Evolutionary conservation across 176 grass and related monocot genomes (phyloP), one percentile per base, ranked within the genome.

Genomic region (Cenchrus purpureus): DNA sequence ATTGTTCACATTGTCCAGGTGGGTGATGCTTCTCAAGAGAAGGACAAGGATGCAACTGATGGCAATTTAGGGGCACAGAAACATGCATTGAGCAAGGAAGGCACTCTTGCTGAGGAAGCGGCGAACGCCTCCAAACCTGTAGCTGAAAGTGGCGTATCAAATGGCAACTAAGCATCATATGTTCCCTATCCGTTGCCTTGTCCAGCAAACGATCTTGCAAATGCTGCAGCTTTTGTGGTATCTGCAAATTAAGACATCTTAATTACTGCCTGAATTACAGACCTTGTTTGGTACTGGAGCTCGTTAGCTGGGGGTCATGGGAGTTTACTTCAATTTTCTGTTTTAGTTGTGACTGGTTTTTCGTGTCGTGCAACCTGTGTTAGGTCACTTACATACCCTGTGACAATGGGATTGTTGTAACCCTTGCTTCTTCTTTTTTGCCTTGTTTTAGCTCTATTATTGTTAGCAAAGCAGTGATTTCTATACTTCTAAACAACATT

Each of bases 41-140:
- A 89, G 74, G 89, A 95, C 60, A 93, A 87, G 71, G 91, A 90
- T 44, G 40, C 40, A 37, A 72, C 20, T 32, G 77, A 82, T 17
- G 70, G 78, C 45, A 95, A 82, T 79, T 66, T 77, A 1, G 81
- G 34, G 28, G 61, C 79, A 25, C 91, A 88, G 56, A 94, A 88
- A 68, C 87, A 88, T 16, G 31, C 79, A 81, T 62, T 82, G 73
- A 93, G 79, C 85, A 87, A 89, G 67, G 95, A 95, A 73, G 79
- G 66, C 45, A 68, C 63, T 70, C 71, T 74, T 72, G 12, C 70
- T 2, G 87, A 69, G 4, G 86, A 86, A 54, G 71, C 65, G 20
- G 20, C 0, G 13, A 85, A 59, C n/a, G 50, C 52, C 77, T 73
- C 90, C 13, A 95, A 95, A 79, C 16, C 82, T 70, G 40, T 79